Base-by-base conservation (phyloP, 2,329 filamentous ascomycete genomes). In the Dothideomycetidae sp. region DNA sequence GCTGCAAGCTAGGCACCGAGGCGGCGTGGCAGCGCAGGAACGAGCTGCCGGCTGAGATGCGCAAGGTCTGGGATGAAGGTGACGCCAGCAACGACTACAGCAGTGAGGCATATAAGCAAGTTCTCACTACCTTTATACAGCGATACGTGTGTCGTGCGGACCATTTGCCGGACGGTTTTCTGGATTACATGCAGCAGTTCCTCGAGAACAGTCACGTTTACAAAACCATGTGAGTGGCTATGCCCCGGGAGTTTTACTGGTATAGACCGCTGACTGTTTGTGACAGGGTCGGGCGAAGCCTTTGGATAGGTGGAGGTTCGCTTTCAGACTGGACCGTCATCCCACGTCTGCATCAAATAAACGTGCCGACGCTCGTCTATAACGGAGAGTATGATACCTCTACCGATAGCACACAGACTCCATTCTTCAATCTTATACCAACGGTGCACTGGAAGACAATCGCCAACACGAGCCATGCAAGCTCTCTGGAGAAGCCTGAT, bases 321-420 rank as follows among this genome's bases (percentile, higher is more conserved):
- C 45, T 66, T 16, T 60, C 57, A 45, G 43, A 50, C 15, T 66
- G 59, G 59, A 49, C 47, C 23, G 49, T 61, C 14, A 50, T 49
- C 1, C 44, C 50, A 2, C 39, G 54, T n/a, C 36, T 62, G 26
- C 47, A 55, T 33, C 53, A 57, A 26, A 62, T 66, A 36, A 49
- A 51, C 0, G 55, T 56, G 3, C 50, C 54, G n/a, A 60, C 57
- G 7, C 45, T 67, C 18, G 43, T 67, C 0, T 50, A 62, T 32
- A 64, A 66, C 46, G 62, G 60, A 4, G 48, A 53, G 31, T 62
- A 55, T 40, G 63, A 66, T 41, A n/a, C n/a, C n/a, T n/a, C n/a
- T n/a, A n/a, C n/a, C n/a, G n/a, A n/a, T n/a, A n/a, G n/a, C n/a
- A n/a, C n/a, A n/a, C n/a, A n/a, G n/a, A n/a, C n/a, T n/a, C n/a